Percentiles rank a stretch among this genome's conserved stretches.
Evolutionary conservation across 169 alveolate species (phyloP).

Genomic region (Babesia microti): DNA sequence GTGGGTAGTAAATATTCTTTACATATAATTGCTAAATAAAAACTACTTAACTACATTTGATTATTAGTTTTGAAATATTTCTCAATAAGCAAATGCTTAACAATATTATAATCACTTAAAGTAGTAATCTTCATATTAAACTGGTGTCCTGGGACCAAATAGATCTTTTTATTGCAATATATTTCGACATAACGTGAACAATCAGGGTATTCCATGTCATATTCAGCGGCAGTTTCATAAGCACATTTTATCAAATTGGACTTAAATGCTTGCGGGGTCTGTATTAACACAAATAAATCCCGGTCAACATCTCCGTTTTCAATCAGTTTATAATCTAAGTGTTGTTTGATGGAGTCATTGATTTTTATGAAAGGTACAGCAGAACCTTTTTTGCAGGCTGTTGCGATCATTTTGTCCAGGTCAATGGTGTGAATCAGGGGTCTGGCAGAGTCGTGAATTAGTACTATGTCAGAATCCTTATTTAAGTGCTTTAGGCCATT

Average conservation of each 20-base stretch:
- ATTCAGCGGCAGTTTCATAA: constrained; percentile 6
- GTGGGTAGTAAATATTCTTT: no score
- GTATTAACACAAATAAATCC: constrained; percentile 12
- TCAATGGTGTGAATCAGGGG: constrained; percentile 18
- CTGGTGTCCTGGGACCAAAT: constrained; percentile 20
- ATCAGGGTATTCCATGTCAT: constrained; percentile 3
- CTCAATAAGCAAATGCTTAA: constrained; percentile 3
- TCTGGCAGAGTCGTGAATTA: constrained; percentile 39
- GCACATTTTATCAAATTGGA: constrained; percentile 18
- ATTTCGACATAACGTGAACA: constrained; percentile 33
- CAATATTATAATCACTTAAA: constrained; percentile 8
- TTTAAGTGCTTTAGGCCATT: constrained; percentile 22
- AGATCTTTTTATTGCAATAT: constrained; percentile 1
- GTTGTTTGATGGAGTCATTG: constrained; percentile 19
- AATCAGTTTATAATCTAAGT: neutral
- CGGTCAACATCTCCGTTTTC: constrained; percentile 17
- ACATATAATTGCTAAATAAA: no score
- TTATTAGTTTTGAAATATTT: no score
- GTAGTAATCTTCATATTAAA: constrained; percentile 27
- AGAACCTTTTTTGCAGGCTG: constrained; percentile 10
- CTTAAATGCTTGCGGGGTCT: constrained; percentile 45
- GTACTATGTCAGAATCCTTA: constrained; percentile 12
- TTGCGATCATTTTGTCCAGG: constrained; percentile 4
- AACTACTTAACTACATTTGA: no score
- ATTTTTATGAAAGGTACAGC: constrained; percentile 25